Base-by-base conservation (phyloP, 2,329 filamentous ascomycete genomes). In the Clonostachys rhizophaga region DNA sequence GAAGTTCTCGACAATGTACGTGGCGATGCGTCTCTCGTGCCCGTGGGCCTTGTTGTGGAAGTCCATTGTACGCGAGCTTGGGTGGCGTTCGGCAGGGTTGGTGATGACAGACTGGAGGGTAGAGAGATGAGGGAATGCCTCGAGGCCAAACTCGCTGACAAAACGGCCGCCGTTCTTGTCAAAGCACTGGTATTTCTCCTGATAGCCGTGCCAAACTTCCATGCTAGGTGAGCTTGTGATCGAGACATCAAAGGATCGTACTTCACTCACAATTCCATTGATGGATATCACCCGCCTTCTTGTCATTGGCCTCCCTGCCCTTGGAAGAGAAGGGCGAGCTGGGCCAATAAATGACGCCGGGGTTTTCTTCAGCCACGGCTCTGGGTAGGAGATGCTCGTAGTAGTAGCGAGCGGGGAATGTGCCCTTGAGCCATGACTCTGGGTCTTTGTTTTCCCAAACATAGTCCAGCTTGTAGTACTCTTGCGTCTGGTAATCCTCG, bases 21-120 rank as follows among this genome's bases (percentile, higher is more conserved):
- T 80, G 24, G 10, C 83, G 49, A 90, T 80, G 40, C 85, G 73
- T 39, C 86, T 74, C 61, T 89, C 85, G 56, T 89, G 84, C 1
- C 86, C 86, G 53, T 83, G 82, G 5, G 86, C 87, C 64, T 90
- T 90, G 65, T 91, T 91, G 66, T 89, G 87, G 59, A 89, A 90
- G 58, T 90, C 87, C 40, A 90, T 72, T 50, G 84, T 84, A 49
- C 83, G 82, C 6, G 84, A 88, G 52, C 89, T 84, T 2, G 86
- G 81, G 24, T 75, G 70, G 18, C 76, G 70, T 45, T 84, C 76
- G 44, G 69, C 61, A 34, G 60, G 59, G 5, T 58, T 50, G 7
- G 61, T 89, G 80, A 91, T 78, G 62, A 83, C 89, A 35, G 74
- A 66, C 43, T 81, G 77, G 51, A 89, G 83, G 0, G 88, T 91